Evolutionary conservation across 257 asterid genomes (phyloP).

Genomic region (Gentiana straminea): DNA sequence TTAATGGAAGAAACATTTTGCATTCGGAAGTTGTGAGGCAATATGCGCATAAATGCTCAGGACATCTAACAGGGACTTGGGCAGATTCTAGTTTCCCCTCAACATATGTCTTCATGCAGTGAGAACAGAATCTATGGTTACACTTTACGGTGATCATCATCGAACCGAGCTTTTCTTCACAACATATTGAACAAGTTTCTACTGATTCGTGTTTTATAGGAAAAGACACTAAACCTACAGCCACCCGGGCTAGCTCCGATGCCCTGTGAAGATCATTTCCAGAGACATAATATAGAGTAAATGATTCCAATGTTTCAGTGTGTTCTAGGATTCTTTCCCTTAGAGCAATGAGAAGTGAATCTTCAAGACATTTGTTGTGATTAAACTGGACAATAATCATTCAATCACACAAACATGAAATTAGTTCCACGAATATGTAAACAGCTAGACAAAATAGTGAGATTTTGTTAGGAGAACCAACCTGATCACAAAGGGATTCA

Average conservation of each 20-base stretch:
- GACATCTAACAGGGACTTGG: conserved; percentile 73
- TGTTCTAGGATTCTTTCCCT: conserved; percentile 65
- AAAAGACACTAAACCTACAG: conserved; percentile 62
- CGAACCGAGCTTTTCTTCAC: conserved; percentile 60
- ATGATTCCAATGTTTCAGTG: conserved; percentile 39
- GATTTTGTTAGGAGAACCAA: conserved; percentile 11
- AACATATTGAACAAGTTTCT: conserved; percentile 72
- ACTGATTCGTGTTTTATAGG: conserved; percentile 23
- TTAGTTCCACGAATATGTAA: not conserved
- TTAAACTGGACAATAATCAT: conserved; percentile 37
- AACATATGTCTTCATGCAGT: conserved; percentile 73
- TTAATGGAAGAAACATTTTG: conserved; percentile 57
- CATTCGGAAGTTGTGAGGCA: conserved; percentile 54
- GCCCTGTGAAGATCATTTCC: conserved; percentile 33
- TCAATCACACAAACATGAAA: too few species aligned
- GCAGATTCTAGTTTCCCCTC: conserved; percentile 53
- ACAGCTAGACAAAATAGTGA: not conserved
- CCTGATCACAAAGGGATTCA: conserved; percentile 59
- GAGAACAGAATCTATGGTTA: conserved; percentile 84
- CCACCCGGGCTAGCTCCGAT: conserved; percentile 63
- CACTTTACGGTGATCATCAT: conserved; percentile 70
- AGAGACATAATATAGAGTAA: conserved; percentile 43
- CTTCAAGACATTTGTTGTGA: conserved; percentile 40
- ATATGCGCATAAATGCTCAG: conserved; percentile 62
- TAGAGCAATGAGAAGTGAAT: conserved; percentile 61